Conservation (phyloP, 2,329 filamentous ascomycete species). For the Hortaea werneckii region DNA sequence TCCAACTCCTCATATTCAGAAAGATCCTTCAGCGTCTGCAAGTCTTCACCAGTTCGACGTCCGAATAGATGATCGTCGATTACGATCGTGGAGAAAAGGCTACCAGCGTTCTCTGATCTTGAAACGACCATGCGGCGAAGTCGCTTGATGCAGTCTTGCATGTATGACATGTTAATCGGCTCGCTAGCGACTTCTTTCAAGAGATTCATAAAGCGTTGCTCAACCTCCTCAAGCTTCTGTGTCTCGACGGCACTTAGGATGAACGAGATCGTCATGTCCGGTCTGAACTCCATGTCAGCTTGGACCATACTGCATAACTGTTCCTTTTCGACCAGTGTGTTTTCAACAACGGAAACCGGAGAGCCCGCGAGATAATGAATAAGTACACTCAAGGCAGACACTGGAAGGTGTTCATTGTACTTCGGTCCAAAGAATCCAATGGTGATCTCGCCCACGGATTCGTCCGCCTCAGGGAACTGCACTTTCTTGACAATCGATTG, state of each 20-base stretch:
- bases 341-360: slow-evolving; percentile 84
- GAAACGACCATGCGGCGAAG: slow-evolving; percentile 76
- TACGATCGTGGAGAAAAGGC: slow-evolving; percentile 73
- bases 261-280: slow-evolving; percentile 76
- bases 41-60: slow-evolving; percentile 57
- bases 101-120: slow-evolving; percentile 68
- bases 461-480: slow-evolving; percentile 93
- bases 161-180: slow-evolving; percentile 79
- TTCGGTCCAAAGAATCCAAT: slow-evolving; percentile 81
- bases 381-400: slow-evolving; percentile 67
- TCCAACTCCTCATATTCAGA: slow-evolving; percentile 56
- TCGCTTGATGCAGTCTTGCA: slow-evolving; percentile 75
- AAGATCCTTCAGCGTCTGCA: slow-evolving; percentile 32
- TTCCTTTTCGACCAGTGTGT: slow-evolving; percentile 84
- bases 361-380: slow-evolving; percentile 86
- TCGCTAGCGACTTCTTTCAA: slow-evolving; percentile 71
- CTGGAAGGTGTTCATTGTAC: slow-evolving; percentile 51
- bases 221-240: slow-evolving; percentile 70
- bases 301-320: slow-evolving; percentile 79
- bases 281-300: slow-evolving; percentile 68
- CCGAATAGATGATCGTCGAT: slow-evolving; percentile 92
- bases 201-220: slow-evolving; percentile 75
- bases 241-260: slow-evolving; percentile 80
- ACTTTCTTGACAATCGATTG: slow-evolving; percentile 67
- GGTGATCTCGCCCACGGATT: slow-evolving; percentile 79